Conservation (phyloP, 1,139 yeast genomes). For the Pichia sp. region DNA sequence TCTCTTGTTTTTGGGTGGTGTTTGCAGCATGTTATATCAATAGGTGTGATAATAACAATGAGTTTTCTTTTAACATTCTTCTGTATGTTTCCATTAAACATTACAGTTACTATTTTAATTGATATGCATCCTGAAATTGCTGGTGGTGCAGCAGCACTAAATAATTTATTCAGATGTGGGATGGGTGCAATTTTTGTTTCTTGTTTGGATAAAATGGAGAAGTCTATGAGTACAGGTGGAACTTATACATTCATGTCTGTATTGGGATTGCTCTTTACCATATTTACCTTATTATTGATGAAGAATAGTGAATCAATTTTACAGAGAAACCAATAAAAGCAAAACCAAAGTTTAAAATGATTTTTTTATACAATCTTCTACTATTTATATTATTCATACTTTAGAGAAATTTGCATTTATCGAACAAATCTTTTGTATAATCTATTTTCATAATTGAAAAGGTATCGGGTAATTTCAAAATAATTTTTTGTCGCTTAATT, state of each 20-base stretch:
- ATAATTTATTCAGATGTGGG: slow-evolving; percentile 54
- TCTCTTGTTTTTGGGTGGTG: slow-evolving; percentile 67
- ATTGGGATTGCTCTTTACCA: slow-evolving; percentile 22
- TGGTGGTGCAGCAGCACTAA: slow-evolving; percentile 55
- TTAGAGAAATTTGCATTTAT: too few species aligned
- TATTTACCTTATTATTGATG: neutral
- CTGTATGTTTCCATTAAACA: slow-evolving; percentile 43
- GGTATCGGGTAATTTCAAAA: too few species aligned
- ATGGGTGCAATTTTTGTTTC: slow-evolving; percentile 58
- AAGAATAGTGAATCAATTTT: neutral
- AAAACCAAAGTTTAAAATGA: too few species aligned
- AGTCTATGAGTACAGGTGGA: slow-evolving; percentile 51
- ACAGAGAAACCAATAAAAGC: too few species aligned
- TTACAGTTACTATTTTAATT: slow-evolving; percentile 49
- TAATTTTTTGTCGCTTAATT: too few species aligned
- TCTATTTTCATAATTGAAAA: too few species aligned
- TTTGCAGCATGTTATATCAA: slow-evolving; percentile 38
- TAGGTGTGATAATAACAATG: slow-evolving; percentile 51
- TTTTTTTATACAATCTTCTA: too few species aligned
- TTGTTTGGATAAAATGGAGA: slow-evolving; percentile 50
- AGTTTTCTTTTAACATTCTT: slow-evolving; percentile 48
- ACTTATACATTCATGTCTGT: slow-evolving; percentile 53
- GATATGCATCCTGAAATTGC: slow-evolving; percentile 54
- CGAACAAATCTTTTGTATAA: too few species aligned
- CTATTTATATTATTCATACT: too few species aligned